phyloP scores from a whole-genome alignment of 1,139 yeast genomes.

The Candida freyschussii region DNA sequence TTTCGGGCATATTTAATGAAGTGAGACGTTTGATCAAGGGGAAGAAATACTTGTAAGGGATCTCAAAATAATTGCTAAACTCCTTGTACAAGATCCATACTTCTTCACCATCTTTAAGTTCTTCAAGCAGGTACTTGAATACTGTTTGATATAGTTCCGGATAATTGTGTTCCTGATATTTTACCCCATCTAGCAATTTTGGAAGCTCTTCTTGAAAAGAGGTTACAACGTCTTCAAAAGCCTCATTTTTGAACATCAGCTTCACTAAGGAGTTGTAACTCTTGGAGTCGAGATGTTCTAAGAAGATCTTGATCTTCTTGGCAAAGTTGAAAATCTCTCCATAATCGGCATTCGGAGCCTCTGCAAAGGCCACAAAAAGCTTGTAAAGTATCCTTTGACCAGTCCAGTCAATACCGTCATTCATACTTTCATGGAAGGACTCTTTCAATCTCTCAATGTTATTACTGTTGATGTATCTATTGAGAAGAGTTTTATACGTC shows the following conservation, averaged over 20 bases:
- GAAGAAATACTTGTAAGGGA: conserved; percentile 57
- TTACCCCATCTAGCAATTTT: conserved; percentile 32
- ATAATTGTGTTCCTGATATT: conserved; percentile 25
- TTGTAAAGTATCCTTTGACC: conserved; percentile 25
- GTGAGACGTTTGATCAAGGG: conserved; percentile 55
- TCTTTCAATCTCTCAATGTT: conserved; percentile 30
- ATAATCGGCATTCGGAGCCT: conserved; percentile 25
- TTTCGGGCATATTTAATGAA: conserved; percentile 52
- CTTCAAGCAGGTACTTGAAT: conserved; percentile 42
- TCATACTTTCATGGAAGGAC: conserved; percentile 34
- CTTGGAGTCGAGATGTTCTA: conserved; percentile 34
- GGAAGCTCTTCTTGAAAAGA: conserved; percentile 60
- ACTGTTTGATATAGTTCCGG: conserved; percentile 38
- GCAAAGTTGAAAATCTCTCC: conserved; percentile 29
- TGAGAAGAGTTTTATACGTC: conserved; percentile 27
- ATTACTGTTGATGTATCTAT: conserved; percentile 20
- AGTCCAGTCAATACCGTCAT: conserved; percentile 41
- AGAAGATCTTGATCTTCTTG: conserved; percentile 33
- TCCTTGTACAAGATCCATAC: conserved; percentile 65
- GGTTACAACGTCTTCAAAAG: conserved; percentile 54
- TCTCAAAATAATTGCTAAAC: conserved; percentile 50
- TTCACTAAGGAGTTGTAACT: conserved; percentile 45
- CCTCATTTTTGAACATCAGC: conserved; percentile 43
- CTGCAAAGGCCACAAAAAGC: conserved; percentile 13
- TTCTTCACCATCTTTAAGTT: conserved; percentile 41